Evolutionary conservation across 805 yeast species (phyloP).

Genomic region (Zygosaccharomyces kombuchaensis): DNA sequence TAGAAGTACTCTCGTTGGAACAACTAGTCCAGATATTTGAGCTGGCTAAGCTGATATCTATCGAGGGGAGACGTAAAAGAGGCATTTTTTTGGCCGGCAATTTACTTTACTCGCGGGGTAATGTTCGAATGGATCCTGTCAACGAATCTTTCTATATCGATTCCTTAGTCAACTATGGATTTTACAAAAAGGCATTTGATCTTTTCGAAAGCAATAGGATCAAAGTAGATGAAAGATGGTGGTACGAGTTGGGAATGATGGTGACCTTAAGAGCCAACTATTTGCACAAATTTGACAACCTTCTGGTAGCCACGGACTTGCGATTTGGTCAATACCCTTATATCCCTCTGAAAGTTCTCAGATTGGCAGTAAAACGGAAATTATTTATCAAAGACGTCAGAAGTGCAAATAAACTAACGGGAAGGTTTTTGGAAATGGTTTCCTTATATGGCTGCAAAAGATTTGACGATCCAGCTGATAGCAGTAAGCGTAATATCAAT

Average conservation of each 20-base stretch:
- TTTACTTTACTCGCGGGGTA: slow-evolving; percentile 40
- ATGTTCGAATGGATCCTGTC: slow-evolving; percentile 46
- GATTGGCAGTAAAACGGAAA: slow-evolving; percentile 36
- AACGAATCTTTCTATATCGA: slow-evolving; percentile 50
- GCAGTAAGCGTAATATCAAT: slow-evolving; percentile 14
- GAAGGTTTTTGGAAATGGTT: slow-evolving; percentile 26
- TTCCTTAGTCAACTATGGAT: slow-evolving; percentile 36
- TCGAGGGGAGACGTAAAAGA: slow-evolving; percentile 31
- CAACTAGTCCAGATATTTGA: slow-evolving; percentile 38
- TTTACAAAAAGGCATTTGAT: slow-evolving; percentile 36
- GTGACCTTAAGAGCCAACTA: slow-evolving; percentile 37
- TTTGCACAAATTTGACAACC: slow-evolving; percentile 36
- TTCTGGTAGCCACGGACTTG: slow-evolving; percentile 29
- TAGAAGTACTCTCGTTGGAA: slow-evolving; percentile 28
- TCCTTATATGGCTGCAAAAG: slow-evolving; percentile 25
- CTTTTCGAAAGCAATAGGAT: slow-evolving; percentile 36
- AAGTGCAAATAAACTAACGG: slow-evolving; percentile 35
- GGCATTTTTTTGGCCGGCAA: slow-evolving; percentile 41
- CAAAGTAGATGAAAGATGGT: slow-evolving; percentile 45
- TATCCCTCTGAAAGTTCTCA: slow-evolving; percentile 37
- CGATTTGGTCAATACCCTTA: slow-evolving; percentile 30
- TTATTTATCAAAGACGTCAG: slow-evolving; percentile 24
- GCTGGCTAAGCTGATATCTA: slow-evolving; percentile 38
- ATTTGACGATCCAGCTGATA: neutral
- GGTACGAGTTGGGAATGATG: slow-evolving; percentile 49